A percentile compares a stretch with the other conserved stretches of the same genome.
Evolutionary conservation across 2,329 filamentous ascomycete genomes (phyloP).

Genomic region (Ploettnerulaceae sp.): DNA sequence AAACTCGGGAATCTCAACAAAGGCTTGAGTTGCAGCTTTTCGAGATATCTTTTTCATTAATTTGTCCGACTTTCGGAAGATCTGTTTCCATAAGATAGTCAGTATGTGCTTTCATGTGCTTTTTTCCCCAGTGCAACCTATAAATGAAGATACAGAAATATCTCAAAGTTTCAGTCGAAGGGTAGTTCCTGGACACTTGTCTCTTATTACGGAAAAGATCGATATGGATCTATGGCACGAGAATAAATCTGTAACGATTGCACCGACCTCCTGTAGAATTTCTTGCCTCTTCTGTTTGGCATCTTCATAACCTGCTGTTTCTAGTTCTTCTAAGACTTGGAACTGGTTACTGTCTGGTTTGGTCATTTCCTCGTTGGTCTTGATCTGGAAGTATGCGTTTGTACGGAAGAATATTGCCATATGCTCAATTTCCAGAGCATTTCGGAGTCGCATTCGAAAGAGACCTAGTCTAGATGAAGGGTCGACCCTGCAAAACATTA

Average conservation of each 20-base stretch:
- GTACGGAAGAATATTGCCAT: constrained; percentile 79
- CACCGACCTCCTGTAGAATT: constrained; percentile 56
- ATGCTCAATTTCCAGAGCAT: constrained; percentile 74
- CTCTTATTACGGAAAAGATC: too few relatives aligned
- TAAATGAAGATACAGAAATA: too few relatives aligned
- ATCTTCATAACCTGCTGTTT: constrained; percentile 67
- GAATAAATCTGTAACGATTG: background rate
- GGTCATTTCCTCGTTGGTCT: constrained; percentile 61
- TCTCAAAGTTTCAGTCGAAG: too few relatives aligned
- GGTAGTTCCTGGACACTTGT: too few relatives aligned
- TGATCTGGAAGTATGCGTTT: constrained; percentile 80
- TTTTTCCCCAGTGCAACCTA: too few relatives aligned
- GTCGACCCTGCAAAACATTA: constrained; percentile 17
- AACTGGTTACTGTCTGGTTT: constrained; percentile 63
- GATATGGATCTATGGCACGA: background rate
- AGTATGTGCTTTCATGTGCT: background rate
- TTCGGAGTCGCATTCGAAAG: constrained; percentile 62
- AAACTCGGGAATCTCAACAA: constrained; percentile 61
- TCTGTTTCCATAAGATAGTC: constrained; percentile 25
- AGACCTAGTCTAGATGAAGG: constrained; percentile 45
- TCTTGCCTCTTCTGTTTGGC: constrained; percentile 76
- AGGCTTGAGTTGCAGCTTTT: constrained; percentile 48
- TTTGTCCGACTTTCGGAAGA: constrained; percentile 51
- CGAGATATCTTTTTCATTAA: constrained; percentile 59
- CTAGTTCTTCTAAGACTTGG: constrained; percentile 59